Evolutionary conservation across 345 rosid species (phyloP), one percentile per base, ranked within the genome.

Genomic region (Triadica sebifera): DNA sequence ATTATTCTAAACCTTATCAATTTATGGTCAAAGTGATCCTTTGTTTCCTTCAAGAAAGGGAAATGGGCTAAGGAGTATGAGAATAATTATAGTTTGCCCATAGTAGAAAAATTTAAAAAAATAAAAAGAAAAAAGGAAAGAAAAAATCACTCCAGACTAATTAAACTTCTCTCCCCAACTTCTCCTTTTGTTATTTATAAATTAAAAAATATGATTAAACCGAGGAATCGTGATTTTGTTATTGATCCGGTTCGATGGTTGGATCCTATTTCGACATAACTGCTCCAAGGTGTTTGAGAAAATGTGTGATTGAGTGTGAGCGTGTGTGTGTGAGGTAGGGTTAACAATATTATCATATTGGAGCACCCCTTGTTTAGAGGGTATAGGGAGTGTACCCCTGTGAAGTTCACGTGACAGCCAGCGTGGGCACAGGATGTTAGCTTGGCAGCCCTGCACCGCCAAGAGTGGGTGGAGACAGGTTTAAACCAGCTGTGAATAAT

Each of bases 401-500:
- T 81, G 88, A 78, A 77, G 80, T 79, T 80, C 85, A 84, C 80
- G 85, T 81, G 88, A 76, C 66, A n/a, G 75, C 49, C 67, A 56
- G 60, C 37, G 58, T 78, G 82, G 82, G 77, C 69, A 55, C 59
- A 19, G 34, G 20, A 5, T 34, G 59, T 16, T 19, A 45, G 51
- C 50, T 45, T 15, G 20, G 0, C 20, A 57, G 9, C 37, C 51
- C 63, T 37, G 46, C 61, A 12, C 5, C 46, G 68, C 12, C 43
- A 0, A 0, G 20, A 19, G 70, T 20, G 64, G 52, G 50, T 41
- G 22, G 43, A 9, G 52, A 74, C 70, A 45, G 29, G 66, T 25
- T 67, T 43, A 55, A 55, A 43, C 45, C 71, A 65, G 34, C 38
- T 17, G 55, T 46, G 4, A 4, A 56, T 0, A 55, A 5, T 65